Base-by-base conservation (phyloP, 306 rosid genomes). In the Hippophae gyantsensis region DNA sequence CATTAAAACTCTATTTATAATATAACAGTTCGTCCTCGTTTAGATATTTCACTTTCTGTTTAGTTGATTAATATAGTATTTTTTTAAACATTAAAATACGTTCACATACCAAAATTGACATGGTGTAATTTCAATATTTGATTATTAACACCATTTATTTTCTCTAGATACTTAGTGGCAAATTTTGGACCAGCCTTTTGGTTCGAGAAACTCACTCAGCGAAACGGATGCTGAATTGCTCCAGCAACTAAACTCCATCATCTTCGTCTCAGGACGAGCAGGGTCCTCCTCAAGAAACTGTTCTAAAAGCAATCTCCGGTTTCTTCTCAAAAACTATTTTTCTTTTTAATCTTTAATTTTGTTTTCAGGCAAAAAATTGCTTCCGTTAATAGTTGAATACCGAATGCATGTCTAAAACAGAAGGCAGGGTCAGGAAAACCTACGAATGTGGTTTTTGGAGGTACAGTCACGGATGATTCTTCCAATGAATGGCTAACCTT, bases 291-390 rank as follows among this genome's bases (percentile, higher is more conserved):
- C 99, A 88, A 58, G 95, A 92, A 67, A 93, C 93, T 53, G 78
- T 92, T 44, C 77, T 92, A 63, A 92, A 92, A 69, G 99, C 96
- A 56, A 92, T 92, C 78, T 88, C 96, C 68, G 99, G 99, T 92
- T 55, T 42, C 44, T 55, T 27, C 2, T 47, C 4, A 43, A 6
- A 23, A 40, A 26, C 4, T 51, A 10, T 5, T 18, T 18, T 18
- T 18, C 18, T 18, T 18, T 18, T 18, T 18, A 18, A 18, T 18
- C 18, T 18, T 18, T 18, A 18, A 18, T 18, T 18, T 18, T 18
- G 18, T 18, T 18, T 18, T 18, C 18, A 18, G 18, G 18, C 18
- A 18, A 18, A 18, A 18, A 18, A 18, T 18, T 18, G 18, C 18
- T 18, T 18, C 18, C 18, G 18, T 18, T 18, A 18, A 18, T 18